A percentile compares a stretch with the other conserved stretches of the same genome.
These are phyloP conservation scores for Lumnitzera littorea DNA, from an alignment of 345 rosid species.

Conservation along the genomic window DNA sequence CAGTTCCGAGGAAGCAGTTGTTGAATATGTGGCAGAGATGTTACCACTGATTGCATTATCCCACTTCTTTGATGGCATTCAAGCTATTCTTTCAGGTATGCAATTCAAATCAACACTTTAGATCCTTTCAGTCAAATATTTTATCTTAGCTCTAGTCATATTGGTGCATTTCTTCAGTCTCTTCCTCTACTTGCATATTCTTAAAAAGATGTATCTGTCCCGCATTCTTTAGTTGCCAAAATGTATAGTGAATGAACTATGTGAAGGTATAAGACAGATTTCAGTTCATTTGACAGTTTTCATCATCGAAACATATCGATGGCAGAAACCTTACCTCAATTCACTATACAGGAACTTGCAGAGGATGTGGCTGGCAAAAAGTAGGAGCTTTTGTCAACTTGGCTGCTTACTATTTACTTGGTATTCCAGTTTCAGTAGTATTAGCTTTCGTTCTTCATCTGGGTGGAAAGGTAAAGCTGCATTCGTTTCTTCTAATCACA, in stretches of 20 bases:
- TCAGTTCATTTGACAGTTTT: too few species aligned
- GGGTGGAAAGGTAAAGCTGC: constrained; percentile 9
- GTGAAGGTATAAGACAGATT: too few species aligned
- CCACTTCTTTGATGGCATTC: constrained; percentile 24
- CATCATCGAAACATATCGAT: too few species aligned
- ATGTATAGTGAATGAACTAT: too few species aligned
- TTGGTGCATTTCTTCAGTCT: too few species aligned
- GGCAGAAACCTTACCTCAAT: too few species aligned
- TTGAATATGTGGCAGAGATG: constrained; percentile 25
- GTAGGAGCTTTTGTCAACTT: constrained; percentile 30
- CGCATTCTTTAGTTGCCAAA: too few species aligned
- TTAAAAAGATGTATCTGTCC: too few species aligned
- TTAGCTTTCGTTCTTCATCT: constrained; percentile 25
- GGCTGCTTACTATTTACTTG: constrained; percentile 30
- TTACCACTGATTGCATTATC: constrained; percentile 24
- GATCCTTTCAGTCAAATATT: background rate
- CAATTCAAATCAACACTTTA: background rate
- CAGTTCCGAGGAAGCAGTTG: constrained; percentile 31
- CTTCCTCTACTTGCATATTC: too few species aligned
- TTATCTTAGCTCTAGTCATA: background rate
- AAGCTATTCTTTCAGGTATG: constrained; percentile 15
- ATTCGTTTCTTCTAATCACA: background rate
- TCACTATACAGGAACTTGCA: constrained; percentile 16
- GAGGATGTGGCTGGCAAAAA: constrained; percentile 45
- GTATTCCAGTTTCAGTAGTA: constrained; percentile 15